Base-by-base conservation (phyloP, 2,329 filamentous ascomycete genomes). In the Stenocarpella maydis region DNA sequence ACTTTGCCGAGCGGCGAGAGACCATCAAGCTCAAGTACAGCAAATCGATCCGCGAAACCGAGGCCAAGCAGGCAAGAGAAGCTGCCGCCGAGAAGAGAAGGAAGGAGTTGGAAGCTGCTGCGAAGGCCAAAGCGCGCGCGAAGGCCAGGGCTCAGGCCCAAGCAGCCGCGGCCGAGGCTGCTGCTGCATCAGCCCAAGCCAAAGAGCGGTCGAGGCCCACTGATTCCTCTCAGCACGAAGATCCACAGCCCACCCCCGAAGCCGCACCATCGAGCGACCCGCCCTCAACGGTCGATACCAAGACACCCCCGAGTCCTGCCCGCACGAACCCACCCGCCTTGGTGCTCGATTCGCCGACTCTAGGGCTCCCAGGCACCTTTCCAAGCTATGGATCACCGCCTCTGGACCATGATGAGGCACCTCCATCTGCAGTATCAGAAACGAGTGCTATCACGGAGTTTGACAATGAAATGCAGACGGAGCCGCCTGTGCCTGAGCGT, bases 21-120 rank as follows among this genome's bases (percentile, higher is more conserved):
- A 90, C 90, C 71, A 97, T 97, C 75, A 91, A 95, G 74, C 88
- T 94, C 68, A 94, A 93, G 17, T 95, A 97, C 78, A 95, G 90
- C 74, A 93, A 92, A 77, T 93, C 92, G n/a, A 90, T 96, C 58
- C 88, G 91, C 72, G 91, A 93, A 76, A 91, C 83, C 74, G 90
- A 92, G 76, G 90, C 87, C 69, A 80, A 83, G n/a, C 85, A 86
- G 69, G 85, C 83, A 64, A 84, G 85, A 76, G 81, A 85, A 77
- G 81, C 82, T 64, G 86, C 86, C 41, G 85, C 85, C 26, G 86
- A 88, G 71, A 86, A 84, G 73, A 82, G 84, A 71, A 85, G 80
- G 74, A 82, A 83, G 76, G 85, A 87, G 72, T 78, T 85, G 75
- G 83, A 86, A 74, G 81, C 80, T 70, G 81, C 82, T 63, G 80